Evolutionary conservation across 495 filamentous ascomycete species (phyloP), one percentile per base, ranked within the genome.

Genomic region (Penicillium bovifimosum): DNA sequence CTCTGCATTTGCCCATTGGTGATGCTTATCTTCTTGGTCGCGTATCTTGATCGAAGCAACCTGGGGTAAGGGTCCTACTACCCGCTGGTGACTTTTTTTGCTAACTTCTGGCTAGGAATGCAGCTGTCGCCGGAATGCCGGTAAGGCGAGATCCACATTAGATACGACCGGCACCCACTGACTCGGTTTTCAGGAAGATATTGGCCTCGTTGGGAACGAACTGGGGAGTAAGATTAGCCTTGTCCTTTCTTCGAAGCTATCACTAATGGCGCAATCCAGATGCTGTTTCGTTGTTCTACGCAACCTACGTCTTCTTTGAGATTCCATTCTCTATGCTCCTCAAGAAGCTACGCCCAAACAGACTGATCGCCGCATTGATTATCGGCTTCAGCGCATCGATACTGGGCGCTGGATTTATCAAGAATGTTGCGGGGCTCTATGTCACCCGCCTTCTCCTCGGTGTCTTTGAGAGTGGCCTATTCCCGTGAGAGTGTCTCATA

Each of bases 361-460:
- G 53, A 36, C 72, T 68, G 61, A 74, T 74, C 56, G 60, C 64
- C 20, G 55, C 61, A 3, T 53, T 70, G 14, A 70, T 72, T n/a
- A 56, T 69, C 24, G 53, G 52, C 16, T 73, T 69, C 65, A 68
- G 68, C 39, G 59, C 62, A 24, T 63, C 54, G 35, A 60, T 69
- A 5, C 54, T 61, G 35, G 59, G 56, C 10, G 63, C 58, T 39
- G 53, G 62, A 0, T 58, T 64, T 20, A 62, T 62, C 33, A 59
- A 65, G 34, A 58, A 70, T 35, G 68, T 64, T 35, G 54, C 56
- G 33, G 67, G 67, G 20, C 62, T 70, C 49, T 68, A 68, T 53
- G 60, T 53, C 16, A 64, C 60, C 27, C 56, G 67, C 2, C 62
- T 70, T 36, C 52, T 64, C 17, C 61, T 70, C 24, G 67, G 67